These are phyloP conservation scores for Fonsecaea pedrosoi DNA, from an alignment of 2,329 filamentous ascomycete species.

Conservation along the genomic window DNA sequence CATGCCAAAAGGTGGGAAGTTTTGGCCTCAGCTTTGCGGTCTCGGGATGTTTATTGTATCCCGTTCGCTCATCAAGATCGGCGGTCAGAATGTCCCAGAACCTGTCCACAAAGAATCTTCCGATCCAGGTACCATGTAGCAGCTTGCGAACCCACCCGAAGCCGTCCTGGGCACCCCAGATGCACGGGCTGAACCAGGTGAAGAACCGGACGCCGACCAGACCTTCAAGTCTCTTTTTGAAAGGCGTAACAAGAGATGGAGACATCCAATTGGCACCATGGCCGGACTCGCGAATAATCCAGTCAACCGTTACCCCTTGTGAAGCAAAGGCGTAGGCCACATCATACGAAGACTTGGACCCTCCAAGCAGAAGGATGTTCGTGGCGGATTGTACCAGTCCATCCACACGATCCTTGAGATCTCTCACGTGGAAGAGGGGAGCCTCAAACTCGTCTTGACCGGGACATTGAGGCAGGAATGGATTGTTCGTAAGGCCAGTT, in stretches of 20 bases:
- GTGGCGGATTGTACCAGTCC: slow-evolving; percentile 45
- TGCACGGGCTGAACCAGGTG: slow-evolving; percentile 76
- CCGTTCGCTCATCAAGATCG: slow-evolving; percentile 56
- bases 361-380: slow-evolving; percentile 62
- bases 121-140: slow-evolving; percentile 60
- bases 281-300: slow-evolving; percentile 64
- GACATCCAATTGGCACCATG: slow-evolving; percentile 66
- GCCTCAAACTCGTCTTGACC: slow-evolving; percentile 59
- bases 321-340: slow-evolving; percentile 64
- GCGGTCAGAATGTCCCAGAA: slow-evolving; percentile 62
- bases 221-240: slow-evolving; percentile 72
- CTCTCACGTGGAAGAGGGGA: slow-evolving; percentile 63
- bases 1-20: slow-evolving; percentile 59
- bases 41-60: slow-evolving; percentile 55
- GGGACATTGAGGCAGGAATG: slow-evolving; percentile 60
- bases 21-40: slow-evolving; percentile 53
- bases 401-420: slow-evolving; percentile 55
- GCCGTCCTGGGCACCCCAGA: slow-evolving; percentile 66
- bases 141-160: slow-evolving; percentile 50
- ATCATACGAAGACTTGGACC: slow-evolving; percentile 68
- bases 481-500: slow-evolving; percentile 65
- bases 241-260: slow-evolving; percentile 67
- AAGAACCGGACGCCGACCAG: slow-evolving; percentile 65
- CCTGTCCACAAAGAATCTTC: slow-evolving; percentile 53
- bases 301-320: slow-evolving; percentile 61